Conservation (phyloP, 2,329 filamentous ascomycete genomes). For the Trichothecium sympodiale region DNA sequence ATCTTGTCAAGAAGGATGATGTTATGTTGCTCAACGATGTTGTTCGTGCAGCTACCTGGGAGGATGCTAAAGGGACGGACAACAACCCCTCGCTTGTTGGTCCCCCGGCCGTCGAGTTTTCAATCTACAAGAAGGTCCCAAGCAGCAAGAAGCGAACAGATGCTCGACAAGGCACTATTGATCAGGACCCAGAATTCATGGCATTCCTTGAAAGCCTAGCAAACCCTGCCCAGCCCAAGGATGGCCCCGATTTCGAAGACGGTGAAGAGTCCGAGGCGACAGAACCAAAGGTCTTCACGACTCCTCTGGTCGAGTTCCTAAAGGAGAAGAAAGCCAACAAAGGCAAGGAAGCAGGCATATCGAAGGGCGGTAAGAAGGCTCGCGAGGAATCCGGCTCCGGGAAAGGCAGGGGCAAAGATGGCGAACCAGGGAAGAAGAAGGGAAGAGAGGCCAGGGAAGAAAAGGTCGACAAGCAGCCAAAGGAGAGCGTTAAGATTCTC, state of each 20-base stretch:
- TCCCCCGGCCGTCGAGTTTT: conserved; percentile 70
- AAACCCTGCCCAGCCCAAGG: conserved; percentile 45
- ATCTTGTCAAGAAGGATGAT: conserved; percentile 61
- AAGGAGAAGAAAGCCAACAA: conserved; percentile 84
- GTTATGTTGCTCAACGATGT: conserved; percentile 57
- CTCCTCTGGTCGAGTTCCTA: conserved; percentile 80
- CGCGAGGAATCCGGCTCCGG: conserved; percentile 44
- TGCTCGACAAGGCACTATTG: conserved; percentile 83
- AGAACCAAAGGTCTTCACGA: conserved; percentile 59
- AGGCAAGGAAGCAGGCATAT: conserved; percentile 40
- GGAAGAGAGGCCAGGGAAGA: conserved; percentile 47
- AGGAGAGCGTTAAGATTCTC: conserved; percentile 52
- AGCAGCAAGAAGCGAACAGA: conserved; percentile 65
- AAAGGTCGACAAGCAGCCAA: conserved; percentile 39
- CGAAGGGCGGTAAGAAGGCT: conserved; percentile 44
- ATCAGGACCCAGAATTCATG: conserved; percentile 94
- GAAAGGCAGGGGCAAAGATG: conserved; percentile 29
- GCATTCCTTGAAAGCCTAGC: conserved; percentile 81
- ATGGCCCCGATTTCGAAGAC: conserved; percentile 28
- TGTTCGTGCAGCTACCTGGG: conserved; percentile 60
- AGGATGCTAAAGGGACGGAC: conserved; percentile 70
- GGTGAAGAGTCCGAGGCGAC: conserved; percentile 31
- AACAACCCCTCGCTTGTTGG: conserved; percentile 64
- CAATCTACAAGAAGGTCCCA: conserved; percentile 75
- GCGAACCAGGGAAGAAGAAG: conserved; percentile 51